Conservation (phyloP, 331 rosid species). For the Ulmus americana region DNA sequence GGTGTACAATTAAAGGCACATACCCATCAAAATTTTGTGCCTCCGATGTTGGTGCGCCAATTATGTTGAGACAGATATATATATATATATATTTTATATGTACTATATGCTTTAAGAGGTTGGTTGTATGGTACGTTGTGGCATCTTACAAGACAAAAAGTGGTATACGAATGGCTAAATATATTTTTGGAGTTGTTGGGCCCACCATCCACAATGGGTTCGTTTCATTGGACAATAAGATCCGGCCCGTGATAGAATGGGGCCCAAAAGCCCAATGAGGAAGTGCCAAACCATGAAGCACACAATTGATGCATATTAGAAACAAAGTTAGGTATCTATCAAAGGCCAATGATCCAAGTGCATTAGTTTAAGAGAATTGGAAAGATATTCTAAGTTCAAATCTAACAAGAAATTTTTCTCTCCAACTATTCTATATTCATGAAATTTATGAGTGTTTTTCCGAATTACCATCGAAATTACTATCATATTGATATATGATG, state of each 20-base stretch:
- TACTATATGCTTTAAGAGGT: not conserved
- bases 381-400: too few relatives aligned
- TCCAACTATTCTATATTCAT: too few relatives aligned
- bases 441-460: too few relatives aligned
- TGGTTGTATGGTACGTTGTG: too few relatives aligned
- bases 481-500: too few relatives aligned
- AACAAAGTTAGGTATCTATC: constrained; percentile 6
- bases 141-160: constrained; percentile 1
- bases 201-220: not conserved
- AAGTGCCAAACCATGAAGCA: not conserved
- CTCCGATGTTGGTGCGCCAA: not conserved
- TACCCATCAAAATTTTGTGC: constrained; percentile 6
- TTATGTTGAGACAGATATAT: not conserved
- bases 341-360: not conserved
- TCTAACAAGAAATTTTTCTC: too few relatives aligned
- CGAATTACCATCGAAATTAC: too few relatives aligned
- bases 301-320: not conserved
- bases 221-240: constrained; percentile 3
- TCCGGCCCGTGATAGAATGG: not conserved
- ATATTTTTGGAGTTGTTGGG: not conserved
- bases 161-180: constrained; percentile 7
- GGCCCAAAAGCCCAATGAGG: not conserved
- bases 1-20: constrained; percentile 20
- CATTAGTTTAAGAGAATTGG: too few relatives aligned
- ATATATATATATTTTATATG: not conserved